phyloP scores from a whole-genome alignment of 2,329 filamentous ascomycete species.

The Fusarium caatingaense region DNA sequence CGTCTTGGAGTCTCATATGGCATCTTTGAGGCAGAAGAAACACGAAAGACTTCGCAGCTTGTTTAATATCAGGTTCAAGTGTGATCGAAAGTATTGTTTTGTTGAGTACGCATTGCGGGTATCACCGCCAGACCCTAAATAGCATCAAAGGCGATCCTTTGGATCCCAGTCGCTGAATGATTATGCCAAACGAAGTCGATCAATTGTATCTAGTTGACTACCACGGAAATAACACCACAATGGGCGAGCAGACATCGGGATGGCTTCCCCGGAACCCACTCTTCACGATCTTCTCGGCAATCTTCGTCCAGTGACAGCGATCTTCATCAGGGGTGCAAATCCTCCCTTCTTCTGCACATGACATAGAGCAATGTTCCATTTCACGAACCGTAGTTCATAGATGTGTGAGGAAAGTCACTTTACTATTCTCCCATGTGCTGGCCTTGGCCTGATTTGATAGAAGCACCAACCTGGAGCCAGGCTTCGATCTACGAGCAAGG shows the following conservation, averaged over 20 bases:
- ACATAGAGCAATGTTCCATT: neutral
- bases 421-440: fast-evolving
- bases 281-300: neutral
- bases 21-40: neutral
- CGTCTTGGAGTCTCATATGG: fast-evolving
- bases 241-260: neutral
- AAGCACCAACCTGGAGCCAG: neutral
- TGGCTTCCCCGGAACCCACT: neutral
- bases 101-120: too few relatives aligned
- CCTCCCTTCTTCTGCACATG: fast-evolving
- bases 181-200: fast-evolving
- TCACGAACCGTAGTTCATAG: fast-evolving
- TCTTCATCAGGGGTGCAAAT: neutral
- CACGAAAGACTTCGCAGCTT: too few relatives aligned
- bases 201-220: fast-evolving
- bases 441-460: fast-evolving
- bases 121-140: too few relatives aligned
- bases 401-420: neutral
- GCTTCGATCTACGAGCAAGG: neutral
- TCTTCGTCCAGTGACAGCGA: neutral
- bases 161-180: neutral
- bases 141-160: too few relatives aligned
- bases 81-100: too few relatives aligned
- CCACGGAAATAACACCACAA: neutral
- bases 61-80: too few relatives aligned